Evolutionary conservation across 2,329 filamentous ascomycete genomes (phyloP).

Genomic region (Intubia oerlemansii): DNA sequence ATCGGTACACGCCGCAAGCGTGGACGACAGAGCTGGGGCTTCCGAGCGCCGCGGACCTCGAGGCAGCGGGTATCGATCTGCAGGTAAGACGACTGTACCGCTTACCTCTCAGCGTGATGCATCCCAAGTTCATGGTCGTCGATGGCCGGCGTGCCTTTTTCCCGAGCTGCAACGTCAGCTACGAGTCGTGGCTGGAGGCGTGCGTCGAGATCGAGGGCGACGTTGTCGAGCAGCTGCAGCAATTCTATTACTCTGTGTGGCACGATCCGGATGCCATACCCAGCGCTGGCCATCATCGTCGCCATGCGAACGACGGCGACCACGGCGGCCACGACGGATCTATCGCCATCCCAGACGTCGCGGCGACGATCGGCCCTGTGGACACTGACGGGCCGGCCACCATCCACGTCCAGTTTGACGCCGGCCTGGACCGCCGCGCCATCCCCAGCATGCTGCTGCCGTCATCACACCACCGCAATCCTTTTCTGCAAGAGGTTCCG

Average conservation of each 20-base stretch:
- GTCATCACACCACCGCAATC: constrained; percentile 50
- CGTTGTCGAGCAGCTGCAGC: constrained; percentile 36
- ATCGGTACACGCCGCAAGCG: constrained; percentile 32
- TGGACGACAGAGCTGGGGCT: constrained; percentile 45
- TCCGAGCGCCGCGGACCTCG: constrained; percentile 27
- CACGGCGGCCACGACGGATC: no score
- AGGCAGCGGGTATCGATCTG: constrained; percentile 40
- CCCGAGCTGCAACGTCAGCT: constrained; percentile 68
- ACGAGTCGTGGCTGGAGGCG: constrained; percentile 74
- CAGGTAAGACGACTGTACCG: constrained; percentile 61
- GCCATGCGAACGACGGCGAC: background rate
- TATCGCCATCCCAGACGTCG: no score
- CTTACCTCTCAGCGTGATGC: constrained; percentile 66
- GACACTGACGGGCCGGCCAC: constrained; percentile 6
- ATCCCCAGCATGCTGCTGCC: constrained; percentile 41
- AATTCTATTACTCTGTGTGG: constrained; percentile 55
- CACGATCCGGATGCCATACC: constrained; percentile 12
- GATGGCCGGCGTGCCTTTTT: constrained; percentile 46
- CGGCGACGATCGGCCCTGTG: background rate
- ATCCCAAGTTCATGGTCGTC: constrained; percentile 62
- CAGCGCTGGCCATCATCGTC: no score
- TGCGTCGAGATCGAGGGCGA: constrained; percentile 45
- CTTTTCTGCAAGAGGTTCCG: constrained; percentile 25
- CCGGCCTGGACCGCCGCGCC: background rate
- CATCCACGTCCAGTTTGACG: constrained; percentile 5